A percentile compares a stretch with the other conserved stretches of the same genome.
phyloP scores from a whole-genome alignment of 129 eudicot genomes.

The Oenanthe sinensis region DNA sequence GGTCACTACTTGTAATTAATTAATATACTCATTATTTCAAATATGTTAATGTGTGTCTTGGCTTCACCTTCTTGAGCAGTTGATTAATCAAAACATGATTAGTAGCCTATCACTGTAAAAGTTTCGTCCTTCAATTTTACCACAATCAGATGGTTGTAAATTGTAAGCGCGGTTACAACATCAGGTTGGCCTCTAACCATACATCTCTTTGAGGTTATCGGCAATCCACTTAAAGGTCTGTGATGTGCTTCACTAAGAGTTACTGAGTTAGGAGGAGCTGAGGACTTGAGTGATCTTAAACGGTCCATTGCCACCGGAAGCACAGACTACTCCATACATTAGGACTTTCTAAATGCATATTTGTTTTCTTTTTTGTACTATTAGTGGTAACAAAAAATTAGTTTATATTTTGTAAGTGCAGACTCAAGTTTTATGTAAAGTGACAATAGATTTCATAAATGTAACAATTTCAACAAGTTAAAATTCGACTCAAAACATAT shows the following conservation, averaged over 20 bases:
- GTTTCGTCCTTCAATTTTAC: background rate
- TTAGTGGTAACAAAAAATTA: too few species aligned
- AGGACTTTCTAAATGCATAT: too few species aligned
- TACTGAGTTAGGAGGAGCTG: too few species aligned
- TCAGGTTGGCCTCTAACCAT: background rate
- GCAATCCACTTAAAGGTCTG: background rate
- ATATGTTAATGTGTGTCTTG: background rate
- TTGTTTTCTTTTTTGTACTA: too few species aligned
- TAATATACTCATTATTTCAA: background rate
- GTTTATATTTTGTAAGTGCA: too few species aligned
- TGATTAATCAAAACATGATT: background rate
- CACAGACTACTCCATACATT: background rate
- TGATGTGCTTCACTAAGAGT: too few species aligned
- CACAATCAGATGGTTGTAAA: background rate
- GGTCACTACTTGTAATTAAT: slow-evolving; percentile 17
- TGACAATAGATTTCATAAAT: too few species aligned
- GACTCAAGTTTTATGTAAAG: too few species aligned
- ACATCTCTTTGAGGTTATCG: background rate
- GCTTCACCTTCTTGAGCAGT: background rate
- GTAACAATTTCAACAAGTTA: too few species aligned
- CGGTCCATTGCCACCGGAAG: too few species aligned
- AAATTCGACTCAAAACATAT: too few species aligned
- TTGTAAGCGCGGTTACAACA: background rate
- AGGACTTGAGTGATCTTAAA: too few species aligned
- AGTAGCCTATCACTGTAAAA: background rate